A percentile compares a stretch with the other conserved stretches of the same genome.
phyloP scores from a whole-genome alignment of 73 alveolate genomes.

The Urostyla sp. region DNA sequence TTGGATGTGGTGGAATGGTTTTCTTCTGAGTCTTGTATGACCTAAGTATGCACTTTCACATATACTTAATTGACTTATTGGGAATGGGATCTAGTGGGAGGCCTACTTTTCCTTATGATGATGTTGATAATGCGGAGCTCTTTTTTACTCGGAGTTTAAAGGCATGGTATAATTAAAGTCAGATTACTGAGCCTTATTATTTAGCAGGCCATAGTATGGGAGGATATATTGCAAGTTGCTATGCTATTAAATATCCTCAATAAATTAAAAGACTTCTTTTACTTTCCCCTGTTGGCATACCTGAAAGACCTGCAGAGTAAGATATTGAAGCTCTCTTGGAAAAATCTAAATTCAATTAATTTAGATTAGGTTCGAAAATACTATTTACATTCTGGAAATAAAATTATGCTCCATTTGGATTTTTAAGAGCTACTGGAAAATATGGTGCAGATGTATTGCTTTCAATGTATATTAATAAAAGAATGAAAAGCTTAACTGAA shows the following conservation, averaged over 20 bases:
- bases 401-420: slow-evolving; percentile 41
- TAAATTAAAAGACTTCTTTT: slow-evolving; percentile 37
- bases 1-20: slow-evolving; percentile 46
- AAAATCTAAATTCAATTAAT: not conserved
- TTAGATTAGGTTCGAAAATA: slow-evolving; percentile 4
- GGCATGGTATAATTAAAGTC: slow-evolving; percentile 50
- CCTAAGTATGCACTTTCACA: slow-evolving; percentile 27
- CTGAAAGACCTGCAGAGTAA: slow-evolving; percentile 58
- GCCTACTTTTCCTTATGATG: slow-evolving; percentile 26
- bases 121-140: slow-evolving; percentile 55
- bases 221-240: slow-evolving; percentile 68
- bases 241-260: slow-evolving; percentile 65
- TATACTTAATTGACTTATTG: slow-evolving; percentile 62
- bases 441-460: slow-evolving; percentile 4
- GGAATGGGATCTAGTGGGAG: slow-evolving; percentile 76
- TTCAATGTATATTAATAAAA: not conserved
- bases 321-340: slow-evolving; percentile 30
- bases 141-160: slow-evolving; percentile 54
- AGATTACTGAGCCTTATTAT: slow-evolving; percentile 1
- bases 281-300: slow-evolving; percentile 76
- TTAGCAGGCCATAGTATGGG: slow-evolving; percentile 78
- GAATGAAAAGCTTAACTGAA: slow-evolving; percentile 1
- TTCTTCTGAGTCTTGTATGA: slow-evolving; percentile 31
- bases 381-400: slow-evolving; percentile 39
- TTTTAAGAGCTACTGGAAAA: slow-evolving; percentile 41